Conservation (phyloP, 176 grass and related monocot genomes). For the Eragrostis nindensis region DNA sequence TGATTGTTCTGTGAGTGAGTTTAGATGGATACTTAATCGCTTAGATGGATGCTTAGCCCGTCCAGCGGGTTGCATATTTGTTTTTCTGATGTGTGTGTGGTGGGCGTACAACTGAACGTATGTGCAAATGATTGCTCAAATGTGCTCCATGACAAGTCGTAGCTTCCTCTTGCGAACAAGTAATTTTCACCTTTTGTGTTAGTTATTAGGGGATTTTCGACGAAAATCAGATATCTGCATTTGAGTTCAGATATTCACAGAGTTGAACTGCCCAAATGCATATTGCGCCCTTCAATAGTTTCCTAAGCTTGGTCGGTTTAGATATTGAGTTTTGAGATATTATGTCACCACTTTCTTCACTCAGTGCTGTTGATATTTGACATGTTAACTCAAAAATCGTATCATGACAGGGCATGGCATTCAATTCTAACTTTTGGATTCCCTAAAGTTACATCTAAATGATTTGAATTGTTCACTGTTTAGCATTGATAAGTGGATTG, state of each 20-base stretch:
- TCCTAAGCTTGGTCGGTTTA: background rate
- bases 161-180: background rate
- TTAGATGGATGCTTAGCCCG: too few relatives aligned
- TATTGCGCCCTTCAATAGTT: background rate
- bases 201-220: background rate
- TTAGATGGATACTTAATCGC: too few relatives aligned
- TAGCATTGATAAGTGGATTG: background rate
- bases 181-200: background rate
- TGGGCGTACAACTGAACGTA: too few relatives aligned
- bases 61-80: too few relatives aligned
- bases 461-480: too few relatives aligned
- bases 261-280: background rate
- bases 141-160: background rate
- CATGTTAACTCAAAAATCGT: background rate
- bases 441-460: too few relatives aligned
- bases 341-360: background rate
- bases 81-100: too few relatives aligned
- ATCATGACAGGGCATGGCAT: too few relatives aligned
- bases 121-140: background rate
- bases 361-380: background rate
- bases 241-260: background rate
- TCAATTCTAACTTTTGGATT: too few relatives aligned
- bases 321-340: background rate
- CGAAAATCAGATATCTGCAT: background rate
- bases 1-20: too few relatives aligned